phyloP scores from a whole-genome alignment of 1,284 basidiomycete species.

The Polyporus tsugae region DNA sequence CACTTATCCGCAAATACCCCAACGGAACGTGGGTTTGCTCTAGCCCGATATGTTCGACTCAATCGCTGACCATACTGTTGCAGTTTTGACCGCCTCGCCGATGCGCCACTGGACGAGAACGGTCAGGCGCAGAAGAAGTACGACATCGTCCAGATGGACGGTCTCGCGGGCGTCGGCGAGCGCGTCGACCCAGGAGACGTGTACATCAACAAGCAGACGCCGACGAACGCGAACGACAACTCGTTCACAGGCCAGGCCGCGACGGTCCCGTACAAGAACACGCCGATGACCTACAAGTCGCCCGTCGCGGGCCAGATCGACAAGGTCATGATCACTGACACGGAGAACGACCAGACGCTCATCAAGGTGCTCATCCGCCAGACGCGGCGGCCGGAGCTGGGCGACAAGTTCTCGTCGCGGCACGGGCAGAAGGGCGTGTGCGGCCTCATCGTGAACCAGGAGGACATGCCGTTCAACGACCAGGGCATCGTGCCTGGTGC shows the following conservation, averaged over 20 bases:
- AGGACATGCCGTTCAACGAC: slow-evolving; percentile 99
- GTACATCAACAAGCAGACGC: slow-evolving; percentile 97
- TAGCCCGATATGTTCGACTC: slow-evolving; percentile 15
- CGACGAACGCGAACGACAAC: slow-evolving; percentile 89
- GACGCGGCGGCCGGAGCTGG: slow-evolving; percentile 95
- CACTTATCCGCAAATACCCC: slow-evolving; percentile 94
- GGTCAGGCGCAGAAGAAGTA: slow-evolving; percentile 84
- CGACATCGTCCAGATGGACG: slow-evolving; percentile 91
- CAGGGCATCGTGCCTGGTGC: slow-evolving; percentile 91
- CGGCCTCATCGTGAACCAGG: slow-evolving; percentile 97
- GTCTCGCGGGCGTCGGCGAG: slow-evolving; percentile 94
- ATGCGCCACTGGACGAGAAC: slow-evolving; percentile 88
- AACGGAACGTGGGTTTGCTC: slow-evolving; percentile 87
- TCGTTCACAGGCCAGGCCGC: slow-evolving; percentile 83
- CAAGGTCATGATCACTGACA: slow-evolving; percentile 97
- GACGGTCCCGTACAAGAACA: slow-evolving; percentile 86
- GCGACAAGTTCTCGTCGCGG: slow-evolving; percentile 98
- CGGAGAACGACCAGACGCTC: slow-evolving; percentile 94
- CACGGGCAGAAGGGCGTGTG: slow-evolving; percentile 99
- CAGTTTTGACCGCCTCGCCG: slow-evolving; percentile 93
- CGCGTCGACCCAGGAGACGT: slow-evolving; percentile 93
- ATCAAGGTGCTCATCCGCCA: slow-evolving; percentile 99
- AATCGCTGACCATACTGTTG: not conserved
- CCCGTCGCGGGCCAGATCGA: slow-evolving; percentile 95
- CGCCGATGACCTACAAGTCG: slow-evolving; percentile 92